Evolutionary conservation across 495 filamentous ascomycete species (phyloP), one percentile per base, ranked within the genome.

Genomic region (Xylaria palmicola): DNA sequence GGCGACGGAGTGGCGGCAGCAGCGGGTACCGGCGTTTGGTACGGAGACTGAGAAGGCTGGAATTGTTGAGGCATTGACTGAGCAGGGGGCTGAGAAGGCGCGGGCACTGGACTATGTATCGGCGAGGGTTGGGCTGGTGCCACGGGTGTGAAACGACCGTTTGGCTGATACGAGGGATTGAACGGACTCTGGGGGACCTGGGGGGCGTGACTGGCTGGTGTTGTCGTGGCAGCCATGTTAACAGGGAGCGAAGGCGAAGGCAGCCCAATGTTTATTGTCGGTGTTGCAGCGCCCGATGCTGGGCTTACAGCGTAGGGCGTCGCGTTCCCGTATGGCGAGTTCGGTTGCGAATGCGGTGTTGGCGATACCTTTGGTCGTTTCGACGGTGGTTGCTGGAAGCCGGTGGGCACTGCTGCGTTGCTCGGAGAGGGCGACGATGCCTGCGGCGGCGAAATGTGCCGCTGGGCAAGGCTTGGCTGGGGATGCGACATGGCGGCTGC

Each of bases 301-400:
- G 73, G 66, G 60, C 65, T 60, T 52, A 72, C 56, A 17, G 67
- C 47, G 60, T 69, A 68, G 2, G 49, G 22, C 6, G 57, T 43
- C 19, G 39, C 15, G 53, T 57, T 63, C 13, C 63, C 56, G 54
- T 65, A 64, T 12, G 60, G 72, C 37, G 65, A 70, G 32, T 56
- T 63, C 48, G 69, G 66, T 60, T 67, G 65, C 30, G 62, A 69
- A 29, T 54, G 59, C 3, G 27, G 85, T 44, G 84, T 83, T 24
- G 89, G 85, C 26, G 89, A 91, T 13, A 91, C 75, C 20, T 85
- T 85, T 56, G 84, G 84, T 45, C 89, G 82, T 73, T 95, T 90
- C 52, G 74, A 84, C 0, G 84, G 81, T 17, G 86, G 87, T 45
- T 82, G 71, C 24, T 70, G 40, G 40, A 65, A 76, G 2, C 37